Conservation (phyloP, 805 yeast species). For the Saccharomycopsis fodiens region DNA sequence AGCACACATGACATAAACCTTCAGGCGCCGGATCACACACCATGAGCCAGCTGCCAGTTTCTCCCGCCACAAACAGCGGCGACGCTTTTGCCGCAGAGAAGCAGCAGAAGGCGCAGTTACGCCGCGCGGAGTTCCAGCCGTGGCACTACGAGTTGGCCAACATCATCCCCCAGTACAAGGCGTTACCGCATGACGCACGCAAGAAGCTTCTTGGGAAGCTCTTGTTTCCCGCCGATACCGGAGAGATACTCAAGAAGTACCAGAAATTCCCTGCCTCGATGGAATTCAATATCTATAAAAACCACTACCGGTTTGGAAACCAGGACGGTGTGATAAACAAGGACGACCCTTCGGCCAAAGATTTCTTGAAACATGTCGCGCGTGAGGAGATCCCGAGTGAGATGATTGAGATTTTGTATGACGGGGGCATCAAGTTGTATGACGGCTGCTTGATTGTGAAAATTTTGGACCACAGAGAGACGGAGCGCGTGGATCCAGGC, state of each 20-base stretch:
- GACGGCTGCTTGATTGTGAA: conserved; percentile 87
- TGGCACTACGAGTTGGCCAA: conserved; percentile 16
- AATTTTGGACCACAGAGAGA: conserved; percentile 70
- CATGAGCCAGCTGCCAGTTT: background rate
- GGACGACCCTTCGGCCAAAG: conserved; percentile 66
- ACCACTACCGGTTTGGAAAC: conserved; percentile 85
- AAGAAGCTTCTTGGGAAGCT: conserved; percentile 7
- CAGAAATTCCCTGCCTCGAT: conserved; percentile 72
- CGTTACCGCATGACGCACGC: background rate
- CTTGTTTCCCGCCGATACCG: conserved; percentile 28
- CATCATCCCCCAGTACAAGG: conserved; percentile 7
- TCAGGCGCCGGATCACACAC: background rate
- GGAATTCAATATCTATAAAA: conserved; percentile 85
- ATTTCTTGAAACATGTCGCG: conserved; percentile 72
- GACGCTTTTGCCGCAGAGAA: background rate
- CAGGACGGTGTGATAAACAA: conserved; percentile 85
- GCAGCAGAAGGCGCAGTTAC: background rate
- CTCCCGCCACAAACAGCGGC: background rate
- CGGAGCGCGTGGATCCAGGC: background rate
- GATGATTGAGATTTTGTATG: conserved; percentile 80
- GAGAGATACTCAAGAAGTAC: conserved; percentile 68
- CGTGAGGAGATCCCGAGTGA: conserved; percentile 83
- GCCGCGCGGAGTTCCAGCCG: conserved; percentile 10
- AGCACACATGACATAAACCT: background rate
- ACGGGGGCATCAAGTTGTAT: conserved; percentile 74